phyloP scores from a whole-genome alignment of 257 asterid species.

The Gardenia jasminoides region DNA sequence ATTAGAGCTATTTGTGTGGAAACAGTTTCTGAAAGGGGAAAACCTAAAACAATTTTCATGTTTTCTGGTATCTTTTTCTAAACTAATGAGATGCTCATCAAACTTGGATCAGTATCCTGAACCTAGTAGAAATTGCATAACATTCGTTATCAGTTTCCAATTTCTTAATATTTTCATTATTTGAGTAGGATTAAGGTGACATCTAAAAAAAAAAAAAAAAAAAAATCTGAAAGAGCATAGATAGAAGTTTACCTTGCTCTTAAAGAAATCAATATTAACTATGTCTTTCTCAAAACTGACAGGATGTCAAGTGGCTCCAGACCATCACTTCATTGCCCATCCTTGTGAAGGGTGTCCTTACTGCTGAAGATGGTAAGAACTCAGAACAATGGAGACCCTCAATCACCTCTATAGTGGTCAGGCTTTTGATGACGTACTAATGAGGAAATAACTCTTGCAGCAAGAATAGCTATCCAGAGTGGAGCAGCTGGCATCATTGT shows the following conservation, averaged over 20 bases:
- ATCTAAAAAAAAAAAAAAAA: not conserved
- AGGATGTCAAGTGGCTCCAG: slow-evolving; percentile 97
- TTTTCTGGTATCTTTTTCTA: not conserved
- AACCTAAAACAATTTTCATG: not conserved
- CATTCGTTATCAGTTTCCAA: not conserved
- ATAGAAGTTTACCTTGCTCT: not conserved
- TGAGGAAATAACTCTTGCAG: slow-evolving; percentile 35
- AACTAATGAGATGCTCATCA: too few relatives aligned
- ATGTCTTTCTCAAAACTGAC: slow-evolving; percentile 25
- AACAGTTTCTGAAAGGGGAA: not conserved
- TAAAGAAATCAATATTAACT: not conserved
- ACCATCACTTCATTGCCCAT: slow-evolving; percentile 93
- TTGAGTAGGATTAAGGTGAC: not conserved
- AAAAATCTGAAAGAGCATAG: not conserved
- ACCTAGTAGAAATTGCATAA: not conserved
- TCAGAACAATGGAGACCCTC: slow-evolving; percentile 30
- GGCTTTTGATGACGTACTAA: slow-evolving; percentile 3
- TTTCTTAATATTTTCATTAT: not conserved
- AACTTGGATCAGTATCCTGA: not conserved
- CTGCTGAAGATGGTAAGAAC: slow-evolving; percentile 85
- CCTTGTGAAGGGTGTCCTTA: slow-evolving; percentile 90
- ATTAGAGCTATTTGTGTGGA: not conserved
- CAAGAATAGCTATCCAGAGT: slow-evolving; percentile 76
- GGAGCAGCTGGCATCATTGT: slow-evolving; percentile 95
- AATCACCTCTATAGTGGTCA: not conserved